phyloP scores from a whole-genome alignment of 2,329 filamentous ascomycete species.

The Catunica adiposa region DNA sequence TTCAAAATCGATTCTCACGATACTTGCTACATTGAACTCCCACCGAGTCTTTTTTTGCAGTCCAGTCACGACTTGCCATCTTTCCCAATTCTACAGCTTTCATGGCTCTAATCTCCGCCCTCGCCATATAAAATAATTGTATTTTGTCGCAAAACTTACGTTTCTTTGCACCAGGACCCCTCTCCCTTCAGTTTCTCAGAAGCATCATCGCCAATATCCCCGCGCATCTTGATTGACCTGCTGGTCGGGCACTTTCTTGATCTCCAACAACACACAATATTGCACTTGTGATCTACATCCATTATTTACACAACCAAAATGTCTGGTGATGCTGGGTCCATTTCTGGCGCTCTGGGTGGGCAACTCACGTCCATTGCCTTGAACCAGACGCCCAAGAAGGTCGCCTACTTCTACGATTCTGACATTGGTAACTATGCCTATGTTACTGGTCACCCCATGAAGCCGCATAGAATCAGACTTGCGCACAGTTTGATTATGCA shows the following conservation, averaged over 20 bases:
- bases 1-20: too few relatives aligned
- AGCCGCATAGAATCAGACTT: slow-evolving; percentile 85
- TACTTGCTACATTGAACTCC: too few relatives aligned
- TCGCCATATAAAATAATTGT: too few relatives aligned
- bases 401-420: slow-evolving; percentile 96
- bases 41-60: too few relatives aligned
- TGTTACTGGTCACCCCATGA: slow-evolving; percentile 94
- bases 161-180: not conserved
- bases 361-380: slow-evolving; percentile 30
- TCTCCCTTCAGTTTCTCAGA: not conserved
- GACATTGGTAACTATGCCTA: slow-evolving; percentile 98
- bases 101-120: too few relatives aligned
- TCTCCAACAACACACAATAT: not conserved
- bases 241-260: not conserved
- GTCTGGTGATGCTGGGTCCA: slow-evolving; percentile 12
- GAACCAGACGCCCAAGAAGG: slow-evolving; percentile 49
- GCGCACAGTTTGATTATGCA: slow-evolving; percentile 94
- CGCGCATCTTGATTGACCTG: not conserved
- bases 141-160: not conserved
- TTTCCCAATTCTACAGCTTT: too few relatives aligned
- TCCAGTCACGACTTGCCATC: too few relatives aligned
- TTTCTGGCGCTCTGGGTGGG: slow-evolving; percentile 11
- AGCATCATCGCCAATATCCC: not conserved
- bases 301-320: not conserved
- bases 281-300: not conserved